Percentiles rank a stretch among this genome's conserved stretches.
phyloP scores from a whole-genome alignment of 164 flowering plant genomes.

The Annona cherimola region DNA sequence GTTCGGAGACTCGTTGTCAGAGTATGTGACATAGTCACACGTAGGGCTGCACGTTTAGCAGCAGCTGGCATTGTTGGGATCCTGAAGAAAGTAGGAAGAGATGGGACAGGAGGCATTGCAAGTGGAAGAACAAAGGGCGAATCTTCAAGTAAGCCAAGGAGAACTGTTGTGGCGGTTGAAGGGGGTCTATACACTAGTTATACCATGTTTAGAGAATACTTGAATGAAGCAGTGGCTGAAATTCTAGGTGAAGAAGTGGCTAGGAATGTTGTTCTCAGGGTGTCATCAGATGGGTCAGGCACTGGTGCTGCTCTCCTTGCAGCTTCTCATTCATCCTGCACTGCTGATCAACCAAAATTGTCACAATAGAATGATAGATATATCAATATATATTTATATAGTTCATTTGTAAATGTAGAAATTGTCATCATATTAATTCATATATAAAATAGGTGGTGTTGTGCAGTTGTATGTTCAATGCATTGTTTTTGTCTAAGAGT shows the following conservation, averaged over 20 bases:
- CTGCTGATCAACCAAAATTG: conserved; percentile 34
- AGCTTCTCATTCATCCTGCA: conserved; percentile 52
- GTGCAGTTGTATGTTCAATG: conserved; percentile 20
- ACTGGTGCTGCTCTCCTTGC: conserved; percentile 89
- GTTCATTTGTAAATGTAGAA: conserved; percentile 39
- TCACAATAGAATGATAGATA: conserved; percentile 14
- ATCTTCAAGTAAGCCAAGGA: conserved; percentile 35
- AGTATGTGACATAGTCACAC: conserved; percentile 73
- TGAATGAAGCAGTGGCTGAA: conserved; percentile 65
- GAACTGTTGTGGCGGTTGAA: conserved; percentile 82
- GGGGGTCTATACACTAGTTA: conserved; percentile 68
- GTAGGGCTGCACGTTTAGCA: conserved; percentile 80
- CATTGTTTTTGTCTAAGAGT: neutral
- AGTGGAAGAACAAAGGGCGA: conserved; percentile 43
- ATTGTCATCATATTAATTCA: conserved; percentile 23
- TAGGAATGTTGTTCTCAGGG: conserved; percentile 55
- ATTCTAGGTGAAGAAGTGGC: conserved; percentile 79
- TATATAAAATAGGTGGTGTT: conserved; percentile 9
- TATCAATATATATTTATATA: neutral
- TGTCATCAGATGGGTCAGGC: conserved; percentile 80
- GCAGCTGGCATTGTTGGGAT: conserved; percentile 98
- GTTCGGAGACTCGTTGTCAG: conserved; percentile 69
- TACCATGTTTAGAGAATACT: conserved; percentile 63
- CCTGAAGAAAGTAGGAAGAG: conserved; percentile 88
- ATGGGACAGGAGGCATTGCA: conserved; percentile 64